A percentile compares a stretch with the other conserved stretches of the same genome.
Evolutionary conservation across 2,329 filamentous ascomycete species (phyloP).

Genomic region (Arthrobotrys sinensis): DNA sequence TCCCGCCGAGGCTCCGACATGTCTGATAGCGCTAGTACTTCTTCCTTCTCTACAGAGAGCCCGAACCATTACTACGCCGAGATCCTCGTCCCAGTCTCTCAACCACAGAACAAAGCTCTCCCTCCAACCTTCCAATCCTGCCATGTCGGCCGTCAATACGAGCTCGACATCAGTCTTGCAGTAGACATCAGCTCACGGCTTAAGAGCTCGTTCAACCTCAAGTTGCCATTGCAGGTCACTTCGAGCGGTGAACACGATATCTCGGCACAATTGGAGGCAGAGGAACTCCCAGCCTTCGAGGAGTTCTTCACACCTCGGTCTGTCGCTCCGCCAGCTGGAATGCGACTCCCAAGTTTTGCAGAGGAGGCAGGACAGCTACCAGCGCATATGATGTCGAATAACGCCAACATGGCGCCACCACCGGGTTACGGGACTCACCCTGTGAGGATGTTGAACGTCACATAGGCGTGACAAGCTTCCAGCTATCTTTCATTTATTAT

Average conservation of each 20-base stretch:
- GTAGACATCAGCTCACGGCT: constrained; percentile 68
- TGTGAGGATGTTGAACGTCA: constrained; percentile 37
- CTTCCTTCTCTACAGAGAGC: constrained; percentile 28
- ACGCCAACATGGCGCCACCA: constrained; percentile 53
- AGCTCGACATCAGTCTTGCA: constrained; percentile 74
- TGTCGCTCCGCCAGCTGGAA: constrained; percentile 54
- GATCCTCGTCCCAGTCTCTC: constrained; percentile 76
- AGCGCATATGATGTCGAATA: constrained; percentile 58
- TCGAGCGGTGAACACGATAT: constrained; percentile 35
- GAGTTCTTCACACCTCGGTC: constrained; percentile 63
- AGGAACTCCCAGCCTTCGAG: constrained; percentile 53
- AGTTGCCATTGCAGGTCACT: constrained; percentile 64
- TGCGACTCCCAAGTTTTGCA: constrained; percentile 46
- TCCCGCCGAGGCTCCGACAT: constrained; percentile 55
- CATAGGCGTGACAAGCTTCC: constrained; percentile 24
- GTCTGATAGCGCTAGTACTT: constrained; percentile 47
- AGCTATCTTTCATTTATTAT: neutral
- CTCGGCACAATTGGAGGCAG: constrained; percentile 48
- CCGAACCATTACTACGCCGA: constrained; percentile 72
- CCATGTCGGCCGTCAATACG: constrained; percentile 76
- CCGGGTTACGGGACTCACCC: constrained; percentile 45
- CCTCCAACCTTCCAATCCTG: constrained; percentile 80
- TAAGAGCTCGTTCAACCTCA: constrained; percentile 61
- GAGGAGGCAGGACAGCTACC: constrained; percentile 49
- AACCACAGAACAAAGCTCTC: constrained; percentile 75